Base-by-base conservation (phyloP, 1,139 yeast species). In the Nakaseomyces delphensis region DNA sequence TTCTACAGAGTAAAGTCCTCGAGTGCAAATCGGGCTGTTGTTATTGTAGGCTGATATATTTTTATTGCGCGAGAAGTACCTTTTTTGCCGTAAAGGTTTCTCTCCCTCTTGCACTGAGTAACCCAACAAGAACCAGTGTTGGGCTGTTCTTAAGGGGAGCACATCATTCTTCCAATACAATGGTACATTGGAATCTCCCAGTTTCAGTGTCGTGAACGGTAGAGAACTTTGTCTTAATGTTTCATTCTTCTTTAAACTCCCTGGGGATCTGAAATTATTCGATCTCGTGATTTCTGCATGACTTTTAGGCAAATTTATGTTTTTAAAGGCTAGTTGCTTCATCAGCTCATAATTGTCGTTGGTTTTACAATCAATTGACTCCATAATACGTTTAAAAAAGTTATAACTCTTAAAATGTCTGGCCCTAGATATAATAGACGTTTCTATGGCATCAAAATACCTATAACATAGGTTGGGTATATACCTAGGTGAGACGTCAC, bases 61-160 rank as follows among this genome's bases (percentile, higher is more conserved):
- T 24, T 9, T 31, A 18, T 38, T 40, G 23, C 33, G 44, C 3
- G 50, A 41, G 15, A 28, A n/a, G 25, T 43, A 40, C 36, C 39
- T 50, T 36, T 54, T 55, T 15, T 38, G 39, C 30, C 48, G 49
- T 11, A 48, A 14, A 4, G 59, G 54, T 13, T 25, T 25, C 3
- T 36, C 38, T 6, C 14, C 45, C n/a, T 15, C 10, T 16, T 40
- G 42, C 4, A 56, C 35, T 1, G 54, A 38, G 33, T 58, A 43
- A 1, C 62, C 60, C n/a, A 54, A 23, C 15, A 53, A 45, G 4
- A 44, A 41, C 62, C 62, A 57, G 42, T 53, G 59, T 31, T 52
- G 53, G 27, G 30, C 39, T 38, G 56, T 51, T 39, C 51, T 54
- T 27, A 56, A 36, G 11, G 43, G 20, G 11, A 50, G n/a, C 2